Base-by-base conservation (phyloP, 164 flowering plant species). In the Chloranthus sessilifolius region DNA sequence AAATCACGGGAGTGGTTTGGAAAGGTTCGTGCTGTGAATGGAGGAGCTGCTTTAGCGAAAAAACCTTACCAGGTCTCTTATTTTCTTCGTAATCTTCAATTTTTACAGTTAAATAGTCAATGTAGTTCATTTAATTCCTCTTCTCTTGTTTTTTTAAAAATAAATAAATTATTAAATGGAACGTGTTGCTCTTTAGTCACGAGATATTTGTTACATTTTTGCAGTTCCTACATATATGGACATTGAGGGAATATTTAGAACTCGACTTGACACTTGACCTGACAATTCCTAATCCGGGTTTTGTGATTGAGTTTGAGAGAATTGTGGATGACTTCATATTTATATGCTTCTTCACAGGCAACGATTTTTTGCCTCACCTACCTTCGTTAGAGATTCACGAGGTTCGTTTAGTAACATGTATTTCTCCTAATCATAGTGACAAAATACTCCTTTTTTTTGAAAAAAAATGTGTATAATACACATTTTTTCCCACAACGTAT, bases 341-440 rank as follows among this genome's bases (percentile, higher is more conserved):
- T 50, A 50, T 81, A 10, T 81, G 88, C 52, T 71, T 74, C 64
- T 71, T 81, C 46, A 31, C 45, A 0, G 88, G 84, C 11, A 78
- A 78, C 59, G 88, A 81, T 46, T 81, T 78, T 53, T 61, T 79
- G 8, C 88, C 84, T 0, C 80, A 71, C 43, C 57, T 76, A 68
- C 88, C 84, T 0, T 50, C 80, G 0, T 54, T 81, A 40, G 71
- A 65, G 16, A 73, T 79, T 14, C 73, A 58, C 25, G 88, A 81
- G 84, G 88, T 79, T 35, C 21, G 21, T 33, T 3, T 7, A 1
- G 12, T 12, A 28, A 2, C 19, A 3, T 30, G 27, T 19, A 2
- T 21, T 43, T 6, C 14, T 37, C 0, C 41, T 37, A 15, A 12
- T n/a, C n/a, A n/a, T n/a, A n/a, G n/a, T n/a, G n/a, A n/a, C n/a